Percentiles rank a stretch among this genome's conserved stretches.
phyloP scores from a whole-genome alignment of 1,139 yeast genomes.

The Protomyces inouyei region DNA sequence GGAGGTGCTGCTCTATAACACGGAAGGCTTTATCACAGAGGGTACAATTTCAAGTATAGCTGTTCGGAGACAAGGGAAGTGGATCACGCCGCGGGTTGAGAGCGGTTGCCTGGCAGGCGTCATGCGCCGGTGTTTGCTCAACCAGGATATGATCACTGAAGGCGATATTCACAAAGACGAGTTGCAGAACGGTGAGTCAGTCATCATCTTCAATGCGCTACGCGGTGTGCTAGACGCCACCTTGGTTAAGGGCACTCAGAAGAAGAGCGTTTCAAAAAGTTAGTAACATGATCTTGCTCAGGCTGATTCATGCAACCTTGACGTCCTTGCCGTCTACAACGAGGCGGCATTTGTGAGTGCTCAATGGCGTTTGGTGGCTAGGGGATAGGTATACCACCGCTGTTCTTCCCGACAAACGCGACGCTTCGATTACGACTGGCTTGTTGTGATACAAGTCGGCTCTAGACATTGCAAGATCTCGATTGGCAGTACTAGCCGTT shows the following conservation, averaged over 20 bases:
- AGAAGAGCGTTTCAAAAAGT: no score
- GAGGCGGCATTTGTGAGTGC: no score
- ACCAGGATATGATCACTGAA: constrained; percentile 55
- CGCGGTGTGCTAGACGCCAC: constrained; percentile 48
- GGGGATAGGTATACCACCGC: no score
- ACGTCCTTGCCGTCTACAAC: no score
- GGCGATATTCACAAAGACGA: constrained; percentile 47
- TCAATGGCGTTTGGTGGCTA: no score
- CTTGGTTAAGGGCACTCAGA: background rate
- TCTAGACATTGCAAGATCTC: no score
- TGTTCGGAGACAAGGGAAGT: constrained; percentile 49
- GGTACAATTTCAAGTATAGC: constrained; percentile 86
- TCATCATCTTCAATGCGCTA: constrained; percentile 73
- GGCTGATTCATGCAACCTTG: no score
- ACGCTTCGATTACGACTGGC: no score
- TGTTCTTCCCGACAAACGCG: no score
- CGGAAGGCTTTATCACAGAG: constrained; percentile 62
- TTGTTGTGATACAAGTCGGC: no score
- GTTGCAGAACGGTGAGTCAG: constrained; percentile 56
- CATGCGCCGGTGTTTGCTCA: constrained; percentile 60
- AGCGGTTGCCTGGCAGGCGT: constrained; percentile 87
- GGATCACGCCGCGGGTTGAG: constrained; percentile 75
- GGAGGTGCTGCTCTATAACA: constrained; percentile 69
- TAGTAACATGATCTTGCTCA: no score
- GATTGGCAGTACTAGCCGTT: no score